Conservation (phyloP, 768 basidiomycete genomes). For the Piloderma croceum region DNA sequence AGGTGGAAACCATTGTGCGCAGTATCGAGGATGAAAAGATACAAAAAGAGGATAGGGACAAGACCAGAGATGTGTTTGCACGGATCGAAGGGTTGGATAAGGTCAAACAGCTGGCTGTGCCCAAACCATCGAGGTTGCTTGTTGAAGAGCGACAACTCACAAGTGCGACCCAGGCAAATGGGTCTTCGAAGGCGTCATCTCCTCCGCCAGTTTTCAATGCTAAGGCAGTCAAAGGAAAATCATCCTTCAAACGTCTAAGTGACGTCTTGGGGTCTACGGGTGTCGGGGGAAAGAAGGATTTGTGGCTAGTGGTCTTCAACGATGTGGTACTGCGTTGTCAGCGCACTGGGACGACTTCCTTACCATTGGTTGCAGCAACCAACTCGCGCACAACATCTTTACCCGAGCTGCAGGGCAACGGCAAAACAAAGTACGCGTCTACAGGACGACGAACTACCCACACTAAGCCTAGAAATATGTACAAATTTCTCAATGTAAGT, state of each 20-base stretch:
- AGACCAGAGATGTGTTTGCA: constrained; percentile 91
- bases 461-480: constrained; percentile 83
- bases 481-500: constrained; percentile 84
- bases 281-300: constrained; percentile 70
- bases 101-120: constrained; percentile 85
- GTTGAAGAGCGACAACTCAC: constrained; percentile 67
- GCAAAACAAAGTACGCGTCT: constrained; percentile 80
- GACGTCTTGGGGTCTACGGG: constrained; percentile 70
- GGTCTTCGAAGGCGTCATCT: constrained; percentile 27
- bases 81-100: constrained; percentile 95
- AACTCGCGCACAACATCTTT: constrained; percentile 69
- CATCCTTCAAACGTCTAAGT: constrained; percentile 84
- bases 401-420: constrained; percentile 71
- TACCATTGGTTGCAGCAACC: constrained; percentile 66
- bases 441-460: constrained; percentile 71
- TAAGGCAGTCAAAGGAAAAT: constrained; percentile 71
- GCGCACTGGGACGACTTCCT: constrained; percentile 80
- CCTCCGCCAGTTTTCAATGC: constrained; percentile 31
- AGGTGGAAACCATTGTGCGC: constrained; percentile 93
- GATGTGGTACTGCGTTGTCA: constrained; percentile 93
- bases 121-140: constrained; percentile 85
- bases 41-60: constrained; percentile 91
- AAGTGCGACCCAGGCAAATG: constrained; percentile 15
- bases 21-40: constrained; percentile 99
- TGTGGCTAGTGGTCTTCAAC: constrained; percentile 94